Evolutionary conservation across 345 rosid genomes (phyloP).

Genomic region (Dipteronia dyeriana): DNA sequence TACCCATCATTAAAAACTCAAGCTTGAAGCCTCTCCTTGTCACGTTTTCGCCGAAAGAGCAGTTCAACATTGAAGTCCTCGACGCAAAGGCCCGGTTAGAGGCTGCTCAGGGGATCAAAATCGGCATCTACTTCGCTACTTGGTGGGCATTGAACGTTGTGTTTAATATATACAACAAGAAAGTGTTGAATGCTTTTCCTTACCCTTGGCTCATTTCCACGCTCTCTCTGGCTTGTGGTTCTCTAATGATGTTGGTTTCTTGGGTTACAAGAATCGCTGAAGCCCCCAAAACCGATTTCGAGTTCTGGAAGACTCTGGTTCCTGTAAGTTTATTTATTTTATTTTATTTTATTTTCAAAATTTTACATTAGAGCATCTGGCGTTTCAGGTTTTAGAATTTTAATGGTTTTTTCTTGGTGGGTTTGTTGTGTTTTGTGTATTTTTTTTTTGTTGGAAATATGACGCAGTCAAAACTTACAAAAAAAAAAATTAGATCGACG

Average conservation of each 20-base stretch:
- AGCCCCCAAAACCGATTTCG: slow-evolving; percentile 69
- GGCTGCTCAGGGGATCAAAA: slow-evolving; percentile 54
- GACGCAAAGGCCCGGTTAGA: slow-evolving; percentile 22
- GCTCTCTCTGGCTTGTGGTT: slow-evolving; percentile 90
- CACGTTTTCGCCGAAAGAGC: slow-evolving; percentile 32
- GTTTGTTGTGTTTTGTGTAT: slow-evolving; percentile 6
- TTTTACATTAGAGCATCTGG: too few species aligned
- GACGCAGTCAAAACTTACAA: too few species aligned
- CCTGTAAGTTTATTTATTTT: slow-evolving; percentile 52
- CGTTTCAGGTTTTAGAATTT: slow-evolving; percentile 11
- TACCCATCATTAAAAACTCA: slow-evolving; percentile 13
- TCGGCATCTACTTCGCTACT: slow-evolving; percentile 81
- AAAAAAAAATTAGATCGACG: too few species aligned
- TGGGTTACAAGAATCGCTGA: slow-evolving; percentile 82
- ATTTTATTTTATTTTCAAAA: neutral
- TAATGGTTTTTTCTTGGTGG: neutral
- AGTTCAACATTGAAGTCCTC: slow-evolving; percentile 34
- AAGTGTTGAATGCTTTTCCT: slow-evolving; percentile 90
- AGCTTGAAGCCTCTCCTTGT: slow-evolving; percentile 50
- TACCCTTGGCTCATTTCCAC: slow-evolving; percentile 97
- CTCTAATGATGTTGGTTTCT: slow-evolving; percentile 83
- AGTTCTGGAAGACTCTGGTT: slow-evolving; percentile 87
- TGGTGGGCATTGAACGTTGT: slow-evolving; percentile 99
- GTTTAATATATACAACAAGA: slow-evolving; percentile 93
- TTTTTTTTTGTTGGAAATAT: too few species aligned